Base-by-base conservation (phyloP, 176 grass and related monocot species). In the Phoenix dactylifera region DNA sequence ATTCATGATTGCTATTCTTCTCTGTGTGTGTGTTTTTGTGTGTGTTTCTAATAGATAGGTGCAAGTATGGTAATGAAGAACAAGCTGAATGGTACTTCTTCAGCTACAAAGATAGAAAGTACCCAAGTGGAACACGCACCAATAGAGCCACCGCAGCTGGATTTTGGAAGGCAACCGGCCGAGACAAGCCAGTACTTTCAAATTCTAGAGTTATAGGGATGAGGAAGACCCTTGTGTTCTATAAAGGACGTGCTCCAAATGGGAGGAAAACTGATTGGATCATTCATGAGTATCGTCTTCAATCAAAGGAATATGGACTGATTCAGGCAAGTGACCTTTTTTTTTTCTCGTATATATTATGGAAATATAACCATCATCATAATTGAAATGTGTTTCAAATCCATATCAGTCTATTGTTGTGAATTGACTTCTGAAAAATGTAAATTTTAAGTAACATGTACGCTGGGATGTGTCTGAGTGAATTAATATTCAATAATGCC, bases 211-310 rank as follows among this genome's bases (percentile, higher is more conserved):
- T 95, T 2, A 95, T 95, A 66, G 93, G 93, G 23, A 91, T 97
- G 93, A 85, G 93, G 28, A 97, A 97, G 79, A 97, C 93, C 7
- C 93, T 97, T 0, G 93, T 97, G 20, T 97, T 97, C 87, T 97
- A 97, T 84, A 81, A 83, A 5, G 93, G 93, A 10, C 84, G 90
- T 3, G 90, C 90, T 0, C 90, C 83, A 1, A 86, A 89, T n/a
- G 90, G 90, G 0, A 50, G 70, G 12, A 91, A 83, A 66, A 88
- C 84, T 0, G 87, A 97, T 67, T 97, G 93, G 93, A 97, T 97
- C 70, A 97, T 92, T 55, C 93, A 97, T 26, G 93, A 97, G 64
- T 97, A 92, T 49, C 78, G 93, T 3, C 84, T 97, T 57, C 76
- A 95, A 60, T 80, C 79, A 18, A 75, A 65, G 68, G 84, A 97